Base-by-base conservation (phyloP, 768 basidiomycete genomes). In the Tremella fuciformis region DNA sequence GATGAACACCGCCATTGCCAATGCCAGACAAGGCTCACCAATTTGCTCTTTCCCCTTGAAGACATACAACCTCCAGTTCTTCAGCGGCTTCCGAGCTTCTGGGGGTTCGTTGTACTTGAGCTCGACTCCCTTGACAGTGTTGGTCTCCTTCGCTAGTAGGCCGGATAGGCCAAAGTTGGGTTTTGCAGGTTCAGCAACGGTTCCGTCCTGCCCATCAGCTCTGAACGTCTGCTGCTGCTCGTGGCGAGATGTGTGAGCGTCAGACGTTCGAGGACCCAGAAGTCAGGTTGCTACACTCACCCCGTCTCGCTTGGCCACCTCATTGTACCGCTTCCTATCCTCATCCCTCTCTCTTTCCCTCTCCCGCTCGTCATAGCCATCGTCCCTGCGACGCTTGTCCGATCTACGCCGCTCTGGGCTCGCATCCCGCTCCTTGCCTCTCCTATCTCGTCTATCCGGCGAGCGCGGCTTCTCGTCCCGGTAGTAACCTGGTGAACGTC, bases 41-140 rank as follows among this genome's bases (percentile, higher is more conserved):
- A 86, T 81, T 81, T 97, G 88, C 67, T 96, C 91, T 53, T 82
- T 83, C 19, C 89, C 94, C 78, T 98, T 98, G 83, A 98, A 99
- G 34, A 97, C 93, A 72, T 98, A 99, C 61, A 99, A 73, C 73
- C 96, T 82, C 96, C 96, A 98, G 16, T 89, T 88, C 34, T 88
- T 77, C 3, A 82, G 78, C 9, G 96, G 94, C 73, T 93, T 97
- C 65, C 96, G 81, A 25, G 94, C 96, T 81, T 99, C 96, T 6
- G 96, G 92, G 15, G 96, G 96, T 77, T 99, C 96, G 62, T 98
- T 93, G 76, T 99, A 99, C 77, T 98, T 99, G 62, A 99, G 80
- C 44, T 96, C 84, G 3, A 80, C 79, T 8, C 80, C 80, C 52
- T 76, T 69, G 42, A 93, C 86, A 0, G 89, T 91, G 72, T 99